phyloP scores from a whole-genome alignment of 108 stramenopile genomes.

The Craspedostauros australis region DNA sequence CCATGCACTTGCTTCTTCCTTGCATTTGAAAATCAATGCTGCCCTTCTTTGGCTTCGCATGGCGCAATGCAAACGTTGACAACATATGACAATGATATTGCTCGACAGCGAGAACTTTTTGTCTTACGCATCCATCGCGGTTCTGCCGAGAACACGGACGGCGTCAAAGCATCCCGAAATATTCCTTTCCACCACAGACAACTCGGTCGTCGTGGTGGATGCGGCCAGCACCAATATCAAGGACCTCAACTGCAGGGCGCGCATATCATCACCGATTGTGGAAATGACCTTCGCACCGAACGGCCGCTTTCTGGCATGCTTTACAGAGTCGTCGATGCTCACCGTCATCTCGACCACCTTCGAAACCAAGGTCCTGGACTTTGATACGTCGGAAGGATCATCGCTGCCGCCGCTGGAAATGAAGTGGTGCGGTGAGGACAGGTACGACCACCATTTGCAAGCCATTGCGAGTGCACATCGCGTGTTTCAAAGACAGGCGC shows the following conservation, averaged over 20 bases:
- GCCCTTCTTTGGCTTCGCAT: too few relatives aligned
- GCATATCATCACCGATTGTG: slow-evolving; percentile 70
- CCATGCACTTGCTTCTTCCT: too few relatives aligned
- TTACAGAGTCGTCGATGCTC: slow-evolving; percentile 75
- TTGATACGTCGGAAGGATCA: slow-evolving; percentile 80
- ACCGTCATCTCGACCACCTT: slow-evolving; percentile 90
- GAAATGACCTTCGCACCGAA: slow-evolving; percentile 90
- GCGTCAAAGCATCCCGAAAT: slow-evolving; percentile 68
- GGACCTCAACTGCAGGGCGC: slow-evolving; percentile 74
- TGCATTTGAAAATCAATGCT: too few relatives aligned
- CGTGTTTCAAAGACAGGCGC: too few relatives aligned
- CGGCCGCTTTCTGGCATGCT: slow-evolving; percentile 93
- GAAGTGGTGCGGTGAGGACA: slow-evolving; percentile 95
- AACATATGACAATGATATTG: too few relatives aligned
- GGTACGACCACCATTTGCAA: background rate
- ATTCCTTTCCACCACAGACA: slow-evolving; percentile 72
- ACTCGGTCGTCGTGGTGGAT: slow-evolving; percentile 67
- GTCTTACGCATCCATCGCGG: slow-evolving; percentile 58
- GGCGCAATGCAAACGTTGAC: too few relatives aligned
- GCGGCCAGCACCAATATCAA: slow-evolving; percentile 51
- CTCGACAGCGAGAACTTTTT: slow-evolving; percentile 27
- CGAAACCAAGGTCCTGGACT: slow-evolving; percentile 87
- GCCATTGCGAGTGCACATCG: too few relatives aligned
- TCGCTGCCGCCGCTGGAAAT: slow-evolving; percentile 64
- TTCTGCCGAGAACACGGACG: slow-evolving; percentile 58